These are phyloP conservation scores for Wickerhamiella azyma DNA, from an alignment of 805 yeast species.

Conservation along the genomic window DNA sequence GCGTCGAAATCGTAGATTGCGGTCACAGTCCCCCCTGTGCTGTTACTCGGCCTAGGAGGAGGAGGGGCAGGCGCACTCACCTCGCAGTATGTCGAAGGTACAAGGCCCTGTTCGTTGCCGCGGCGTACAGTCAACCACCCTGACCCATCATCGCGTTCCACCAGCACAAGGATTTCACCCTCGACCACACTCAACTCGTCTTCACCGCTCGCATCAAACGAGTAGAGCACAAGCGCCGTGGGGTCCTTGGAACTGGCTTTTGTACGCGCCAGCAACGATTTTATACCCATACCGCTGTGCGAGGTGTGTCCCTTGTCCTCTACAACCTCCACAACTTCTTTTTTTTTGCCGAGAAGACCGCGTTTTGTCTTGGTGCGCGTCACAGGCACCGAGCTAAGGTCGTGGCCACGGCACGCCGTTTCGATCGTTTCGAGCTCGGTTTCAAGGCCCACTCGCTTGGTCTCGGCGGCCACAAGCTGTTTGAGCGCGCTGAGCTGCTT, in stretches of 20 bases:
- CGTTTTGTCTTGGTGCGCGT: slow-evolving; percentile 38
- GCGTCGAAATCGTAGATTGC: slow-evolving; percentile 69
- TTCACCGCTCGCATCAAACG: slow-evolving; percentile 51
- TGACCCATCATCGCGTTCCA: slow-evolving; percentile 68
- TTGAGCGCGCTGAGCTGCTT: slow-evolving; percentile 41
- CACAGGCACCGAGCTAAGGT: slow-evolving; percentile 23
- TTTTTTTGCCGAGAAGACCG: slow-evolving; percentile 37
- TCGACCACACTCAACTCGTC: slow-evolving; percentile 56
- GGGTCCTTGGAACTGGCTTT: slow-evolving; percentile 13
- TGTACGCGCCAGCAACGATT: slow-evolving; percentile 19
- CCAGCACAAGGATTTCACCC: slow-evolving; percentile 47
- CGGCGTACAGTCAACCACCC: slow-evolving; percentile 77
- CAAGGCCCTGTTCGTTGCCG: slow-evolving; percentile 52
- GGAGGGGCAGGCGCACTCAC: slow-evolving; percentile 42
- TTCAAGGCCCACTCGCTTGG: slow-evolving; percentile 56
- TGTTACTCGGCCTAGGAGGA: slow-evolving; percentile 51
- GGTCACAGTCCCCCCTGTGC: slow-evolving; percentile 33
- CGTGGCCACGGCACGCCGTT: slow-evolving; percentile 60
- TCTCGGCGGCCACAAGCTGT: slow-evolving; percentile 59
- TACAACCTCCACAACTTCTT: slow-evolving; percentile 21
- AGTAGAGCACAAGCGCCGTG: slow-evolving; percentile 30
- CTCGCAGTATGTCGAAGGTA: slow-evolving; percentile 70
- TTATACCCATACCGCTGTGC: slow-evolving; percentile 15
- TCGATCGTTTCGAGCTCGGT: slow-evolving; percentile 87
- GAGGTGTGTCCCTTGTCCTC: slow-evolving; percentile 5